Evolutionary conservation across 2,329 filamentous ascomycete species (phyloP), one percentile per base, ranked within the genome.

Genomic region (Alternaria sp.): DNA sequence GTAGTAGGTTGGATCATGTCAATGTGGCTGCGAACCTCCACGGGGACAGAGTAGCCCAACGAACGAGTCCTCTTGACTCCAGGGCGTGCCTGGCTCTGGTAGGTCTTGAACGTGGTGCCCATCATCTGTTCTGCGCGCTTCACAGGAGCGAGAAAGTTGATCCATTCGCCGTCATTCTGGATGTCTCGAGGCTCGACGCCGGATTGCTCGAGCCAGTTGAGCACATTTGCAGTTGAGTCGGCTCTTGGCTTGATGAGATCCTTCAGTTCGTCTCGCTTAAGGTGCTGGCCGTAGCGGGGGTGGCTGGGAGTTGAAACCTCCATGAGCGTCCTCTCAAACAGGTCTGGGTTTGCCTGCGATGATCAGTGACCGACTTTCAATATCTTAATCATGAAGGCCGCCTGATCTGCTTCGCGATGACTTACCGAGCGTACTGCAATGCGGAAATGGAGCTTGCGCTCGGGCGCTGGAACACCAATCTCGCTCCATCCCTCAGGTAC

Each of bases 1-100:
- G 87, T 91, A 0, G 89, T 91, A 1, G 89, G 89, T 75, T 90
- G 87, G 52, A 91, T 87, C 72, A 90, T 83, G 61, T 87, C 86
- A 61, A 91, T 83, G 69, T 88, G 82, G 46, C 81, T 70, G 56
- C 83, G 82, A 8, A 91, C 76, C 0, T 83, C 76, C 54, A 81
- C 81, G 0, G 89, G 90, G 1, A 91, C 83, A 0, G 87, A 90
- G 77, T 91, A 92, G 50, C 83, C 80, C 15, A 87, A 77, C 6
- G 86, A 84, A 46, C 89, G 84, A 43, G 90, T 82, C 68, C 82
- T 84, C 43, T 80, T 79, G 10, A 77, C 71, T 12, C 80, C 74
- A 19, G 77, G 80, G n/a, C 78, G 77, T 12, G 79, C 76, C 12
- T 79, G 70, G 67, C 86, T 83, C 62, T 84, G 81, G 72, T 87